Evolutionary conservation across 305 asterid species (phyloP).

Genomic region (Fraxinus sp.): DNA sequence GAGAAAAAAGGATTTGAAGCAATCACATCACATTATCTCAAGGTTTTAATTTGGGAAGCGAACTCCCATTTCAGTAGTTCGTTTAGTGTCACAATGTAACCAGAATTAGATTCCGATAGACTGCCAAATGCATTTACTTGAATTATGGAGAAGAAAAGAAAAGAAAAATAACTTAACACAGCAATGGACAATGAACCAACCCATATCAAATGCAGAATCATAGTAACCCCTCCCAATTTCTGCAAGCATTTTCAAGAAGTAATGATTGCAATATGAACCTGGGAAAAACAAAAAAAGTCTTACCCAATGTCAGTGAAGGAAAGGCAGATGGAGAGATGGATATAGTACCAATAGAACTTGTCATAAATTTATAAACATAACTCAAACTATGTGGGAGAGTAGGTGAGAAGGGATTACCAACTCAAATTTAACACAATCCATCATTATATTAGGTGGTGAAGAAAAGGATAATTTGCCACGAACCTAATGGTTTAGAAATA

Average conservation of each 20-base stretch:
- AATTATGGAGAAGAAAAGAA: constrained; percentile 9
- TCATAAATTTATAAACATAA: neutral
- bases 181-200: constrained; percentile 39
- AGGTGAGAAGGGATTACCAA: neutral
- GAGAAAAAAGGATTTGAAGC: neutral
- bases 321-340: neutral
- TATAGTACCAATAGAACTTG: neutral
- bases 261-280: constrained; percentile 84
- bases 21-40: neutral
- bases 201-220: constrained; percentile 68
- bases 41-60: neutral
- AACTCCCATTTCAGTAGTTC: neutral
- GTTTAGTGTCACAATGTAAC: neutral
- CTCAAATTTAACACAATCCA: neutral
- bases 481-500: neutral
- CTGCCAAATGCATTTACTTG: neutral
- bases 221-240: constrained; percentile 78
- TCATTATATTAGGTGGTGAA: neutral
- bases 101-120: neutral
- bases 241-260: constrained; percentile 88
- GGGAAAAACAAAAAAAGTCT: constrained; percentile 5
- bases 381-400: neutral
- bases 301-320: constrained; percentile 3
- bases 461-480: neutral
- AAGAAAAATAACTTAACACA: neutral